A percentile compares a stretch with the other conserved stretches of the same genome.
Conservation (phyloP, 73 alveolate genomes). For the Paramecium octaurelia region DNA sequence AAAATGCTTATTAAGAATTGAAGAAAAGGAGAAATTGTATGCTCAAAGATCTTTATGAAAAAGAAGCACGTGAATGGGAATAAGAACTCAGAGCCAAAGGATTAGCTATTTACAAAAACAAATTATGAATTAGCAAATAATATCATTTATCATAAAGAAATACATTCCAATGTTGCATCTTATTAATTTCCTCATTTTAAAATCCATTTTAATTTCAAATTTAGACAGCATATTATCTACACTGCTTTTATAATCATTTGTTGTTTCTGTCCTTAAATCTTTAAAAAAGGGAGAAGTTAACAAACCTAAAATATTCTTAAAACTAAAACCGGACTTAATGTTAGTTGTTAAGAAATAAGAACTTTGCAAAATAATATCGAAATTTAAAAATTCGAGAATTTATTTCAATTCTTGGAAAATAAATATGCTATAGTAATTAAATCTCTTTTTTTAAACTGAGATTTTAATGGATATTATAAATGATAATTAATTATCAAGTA, state of each 20-base stretch:
- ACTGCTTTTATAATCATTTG: too few relatives aligned
- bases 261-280: neutral
- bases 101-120: slow-evolving; percentile 32
- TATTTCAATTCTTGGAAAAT: neutral
- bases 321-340: neutral
- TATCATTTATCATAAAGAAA: neutral
- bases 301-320: too few relatives aligned
- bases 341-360: too few relatives aligned
- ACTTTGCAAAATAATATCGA: neutral
- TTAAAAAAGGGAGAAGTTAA: too few relatives aligned
- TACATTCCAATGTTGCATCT: neutral
- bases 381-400: neutral
- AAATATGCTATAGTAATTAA: neutral
- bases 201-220: too few relatives aligned
- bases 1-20: slow-evolving; percentile 32
- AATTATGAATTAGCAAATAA: neutral
- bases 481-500: neutral
- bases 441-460: neutral
- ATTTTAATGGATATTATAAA: neutral
- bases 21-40: slow-evolving; percentile 35
- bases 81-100: slow-evolving; percentile 16
- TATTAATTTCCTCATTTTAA: too few relatives aligned
- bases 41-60: slow-evolving; percentile 43
- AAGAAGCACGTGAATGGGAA: slow-evolving; percentile 52
- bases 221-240: neutral